phyloP scores from a whole-genome alignment of 2,329 filamentous ascomycete species.

The Albophoma yamanashiensis region DNA sequence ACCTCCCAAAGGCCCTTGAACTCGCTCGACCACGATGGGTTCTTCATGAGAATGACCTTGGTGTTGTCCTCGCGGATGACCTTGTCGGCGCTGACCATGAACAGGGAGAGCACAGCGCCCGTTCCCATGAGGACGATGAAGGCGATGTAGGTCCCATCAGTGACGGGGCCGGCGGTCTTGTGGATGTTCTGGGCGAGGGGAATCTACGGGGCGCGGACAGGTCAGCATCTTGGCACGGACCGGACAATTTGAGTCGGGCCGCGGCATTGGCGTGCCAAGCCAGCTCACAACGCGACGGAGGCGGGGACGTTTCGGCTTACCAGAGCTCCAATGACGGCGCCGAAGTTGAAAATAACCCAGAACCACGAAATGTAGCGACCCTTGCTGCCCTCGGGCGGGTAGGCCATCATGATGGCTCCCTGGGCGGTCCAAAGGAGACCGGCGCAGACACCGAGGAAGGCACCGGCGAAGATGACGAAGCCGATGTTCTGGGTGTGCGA shows the following conservation, averaged over 20 bases:
- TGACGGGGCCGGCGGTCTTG: constrained; percentile 40
- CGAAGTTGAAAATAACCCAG: constrained; percentile 92
- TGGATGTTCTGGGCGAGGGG: constrained; percentile 61
- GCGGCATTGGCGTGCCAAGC: too few relatives aligned
- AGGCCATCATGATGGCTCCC: constrained; percentile 83
- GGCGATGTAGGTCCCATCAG: constrained; percentile 75
- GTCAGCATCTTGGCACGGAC: neutral
- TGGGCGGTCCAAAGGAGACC: constrained; percentile 76
- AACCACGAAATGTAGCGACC: constrained; percentile 85
- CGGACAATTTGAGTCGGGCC: too few relatives aligned
- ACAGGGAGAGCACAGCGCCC: constrained; percentile 59
- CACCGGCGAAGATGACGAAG: constrained; percentile 68
- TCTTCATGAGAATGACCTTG: constrained; percentile 78
- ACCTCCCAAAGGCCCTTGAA: constrained; percentile 66
- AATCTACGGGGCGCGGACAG: constrained; percentile 23
- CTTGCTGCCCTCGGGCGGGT: constrained; percentile 71
- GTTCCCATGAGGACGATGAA: constrained; percentile 75
- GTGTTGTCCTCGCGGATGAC: constrained; percentile 70
- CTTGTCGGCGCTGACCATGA: constrained; percentile 59
- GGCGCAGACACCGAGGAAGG: constrained; percentile 66
- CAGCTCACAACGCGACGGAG: neutral
- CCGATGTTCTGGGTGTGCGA: constrained; percentile 56
- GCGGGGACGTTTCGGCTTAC: constrained; percentile 18
- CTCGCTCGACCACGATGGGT: constrained; percentile 78
- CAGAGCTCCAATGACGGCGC: constrained; percentile 74